Evolutionary conservation across 2,329 filamentous ascomycete species (phyloP).

Genomic region (Penicillium sp.): DNA sequence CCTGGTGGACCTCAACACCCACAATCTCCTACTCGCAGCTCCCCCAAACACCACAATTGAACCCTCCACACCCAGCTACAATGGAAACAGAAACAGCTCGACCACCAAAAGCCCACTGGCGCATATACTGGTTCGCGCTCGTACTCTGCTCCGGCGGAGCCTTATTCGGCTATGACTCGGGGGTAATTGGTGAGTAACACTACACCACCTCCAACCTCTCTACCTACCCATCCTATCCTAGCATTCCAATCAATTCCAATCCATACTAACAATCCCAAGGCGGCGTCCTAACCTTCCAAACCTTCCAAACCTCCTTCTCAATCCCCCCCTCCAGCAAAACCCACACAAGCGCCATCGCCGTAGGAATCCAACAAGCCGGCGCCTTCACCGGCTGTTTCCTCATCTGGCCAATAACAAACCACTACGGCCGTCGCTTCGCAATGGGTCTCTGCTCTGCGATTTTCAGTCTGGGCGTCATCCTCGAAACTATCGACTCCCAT

Average conservation of each 20-base stretch:
- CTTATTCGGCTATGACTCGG: slow-evolving; percentile 46
- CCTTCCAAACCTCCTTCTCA: too few species aligned
- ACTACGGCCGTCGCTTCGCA: too few species aligned
- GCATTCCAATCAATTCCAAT: neutral
- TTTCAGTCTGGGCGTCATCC: too few species aligned
- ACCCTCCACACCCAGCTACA: neutral
- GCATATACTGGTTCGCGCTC: slow-evolving; percentile 54
- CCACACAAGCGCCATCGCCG: too few species aligned
- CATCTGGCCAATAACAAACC: too few species aligned
- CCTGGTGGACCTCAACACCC: neutral
- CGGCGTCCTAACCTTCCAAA: slow-evolving; percentile 48
- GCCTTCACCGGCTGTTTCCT: too few species aligned
- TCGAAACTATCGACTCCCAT: too few species aligned
- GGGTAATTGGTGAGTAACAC: slow-evolving; percentile 41
- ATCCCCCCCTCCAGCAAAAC: too few species aligned
- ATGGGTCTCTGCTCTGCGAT: too few species aligned
- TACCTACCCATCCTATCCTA: too few species aligned
- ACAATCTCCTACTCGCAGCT: slow-evolving; percentile 18
- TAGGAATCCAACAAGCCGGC: too few species aligned
- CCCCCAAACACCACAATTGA: slow-evolving; percentile 2
- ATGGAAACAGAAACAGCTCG: neutral
- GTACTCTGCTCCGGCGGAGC: slow-evolving; percentile 55
- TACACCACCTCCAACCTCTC: too few species aligned
- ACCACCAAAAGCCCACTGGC: slow-evolving; percentile 38
- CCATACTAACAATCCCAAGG: slow-evolving; percentile 25